These are phyloP conservation scores for Thermochaetoides thermophila DNA, from an alignment of 495 filamentous ascomycete species.

Conservation along the genomic window DNA sequence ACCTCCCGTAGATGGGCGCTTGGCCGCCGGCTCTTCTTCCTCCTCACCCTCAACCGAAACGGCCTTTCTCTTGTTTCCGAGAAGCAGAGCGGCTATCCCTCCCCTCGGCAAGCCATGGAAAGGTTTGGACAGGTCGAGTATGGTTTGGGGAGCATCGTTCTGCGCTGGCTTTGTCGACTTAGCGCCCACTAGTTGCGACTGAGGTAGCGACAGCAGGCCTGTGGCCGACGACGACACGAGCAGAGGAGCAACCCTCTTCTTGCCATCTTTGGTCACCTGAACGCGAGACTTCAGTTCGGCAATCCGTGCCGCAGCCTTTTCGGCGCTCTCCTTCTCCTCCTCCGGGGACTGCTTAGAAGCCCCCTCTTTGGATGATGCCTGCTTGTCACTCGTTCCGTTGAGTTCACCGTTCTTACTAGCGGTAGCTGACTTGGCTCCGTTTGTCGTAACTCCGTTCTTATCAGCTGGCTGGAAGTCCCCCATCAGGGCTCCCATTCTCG, in stretches of 20 bases:
- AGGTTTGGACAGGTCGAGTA: constrained; percentile 84
- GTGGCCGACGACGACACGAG: constrained; percentile 75
- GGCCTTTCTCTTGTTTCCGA: constrained; percentile 86
- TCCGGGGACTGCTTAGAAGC: constrained; percentile 4
- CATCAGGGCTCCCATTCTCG: constrained; percentile 95
- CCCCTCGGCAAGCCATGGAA: constrained; percentile 89
- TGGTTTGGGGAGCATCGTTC: constrained; percentile 65
- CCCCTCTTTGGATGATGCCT: constrained; percentile 13
- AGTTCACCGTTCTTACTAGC: constrained; percentile 18
- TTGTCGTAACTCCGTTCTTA: constrained; percentile 22
- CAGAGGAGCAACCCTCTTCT: constrained; percentile 84
- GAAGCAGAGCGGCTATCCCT: constrained; percentile 65
- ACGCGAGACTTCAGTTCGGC: constrained; percentile 77
- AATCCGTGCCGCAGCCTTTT: constrained; percentile 48
- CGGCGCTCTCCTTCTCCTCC: constrained; percentile 29
- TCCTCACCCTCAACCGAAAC: constrained; percentile 50
- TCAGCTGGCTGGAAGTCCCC: constrained; percentile 47
- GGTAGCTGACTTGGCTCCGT: constrained; percentile 25
- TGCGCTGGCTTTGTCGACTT: constrained; percentile 42
- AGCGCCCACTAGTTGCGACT: constrained; percentile 65
- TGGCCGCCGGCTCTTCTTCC: constrained; percentile 44
- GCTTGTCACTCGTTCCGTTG: constrained; percentile 21
- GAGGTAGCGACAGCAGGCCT: constrained; percentile 74
- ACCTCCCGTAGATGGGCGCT: constrained; percentile 50
- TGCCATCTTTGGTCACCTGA: constrained; percentile 91